Evolutionary conservation across 805 yeast genomes (phyloP).

Genomic region (Lipomyces sp.): DNA sequence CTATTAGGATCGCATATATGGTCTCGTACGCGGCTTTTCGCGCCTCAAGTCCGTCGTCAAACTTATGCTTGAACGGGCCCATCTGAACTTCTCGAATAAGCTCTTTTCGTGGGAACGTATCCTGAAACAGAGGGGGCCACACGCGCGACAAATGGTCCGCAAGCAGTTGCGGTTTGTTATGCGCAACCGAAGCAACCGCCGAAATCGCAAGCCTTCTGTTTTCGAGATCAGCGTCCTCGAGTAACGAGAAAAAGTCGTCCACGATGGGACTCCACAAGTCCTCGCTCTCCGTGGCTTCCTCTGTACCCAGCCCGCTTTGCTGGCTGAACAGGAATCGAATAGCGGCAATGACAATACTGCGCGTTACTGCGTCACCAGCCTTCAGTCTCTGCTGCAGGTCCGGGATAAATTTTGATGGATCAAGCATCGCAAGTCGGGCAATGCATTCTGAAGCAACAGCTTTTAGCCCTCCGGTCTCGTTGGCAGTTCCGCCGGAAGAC

Average conservation of each 20-base stretch:
- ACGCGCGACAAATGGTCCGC: slow-evolving; percentile 47
- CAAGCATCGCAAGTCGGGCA: slow-evolving; percentile 31
- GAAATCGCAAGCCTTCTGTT: slow-evolving; percentile 59
- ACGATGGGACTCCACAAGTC: slow-evolving; percentile 33
- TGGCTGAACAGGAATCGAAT: slow-evolving; percentile 41
- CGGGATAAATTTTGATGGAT: slow-evolving; percentile 36
- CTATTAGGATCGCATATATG: slow-evolving; percentile 50
- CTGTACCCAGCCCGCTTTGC: slow-evolving; percentile 26
- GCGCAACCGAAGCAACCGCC: slow-evolving; percentile 57
- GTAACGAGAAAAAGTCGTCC: slow-evolving; percentile 33
- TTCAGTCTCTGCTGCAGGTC: slow-evolving; percentile 34
- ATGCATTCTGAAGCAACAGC: slow-evolving; percentile 23
- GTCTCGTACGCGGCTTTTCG: slow-evolving; percentile 71
- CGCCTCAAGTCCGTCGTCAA: slow-evolving; percentile 72
- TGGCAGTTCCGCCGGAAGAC: slow-evolving; percentile 3
- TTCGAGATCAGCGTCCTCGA: slow-evolving; percentile 45
- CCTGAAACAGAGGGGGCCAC: slow-evolving; percentile 52
- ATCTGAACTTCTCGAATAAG: slow-evolving; percentile 66
- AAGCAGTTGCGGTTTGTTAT: slow-evolving; percentile 51
- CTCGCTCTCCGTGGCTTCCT: slow-evolving; percentile 26
- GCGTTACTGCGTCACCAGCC: slow-evolving; percentile 25
- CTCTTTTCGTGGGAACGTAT: slow-evolving; percentile 53
- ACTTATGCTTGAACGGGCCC: slow-evolving; percentile 83
- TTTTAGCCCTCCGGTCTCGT: slow-evolving; percentile 18
- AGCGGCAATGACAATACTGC: slow-evolving; percentile 39